A percentile compares a stretch with the other conserved stretches of the same genome.
Evolutionary conservation across 306 rosid species (phyloP).

Genomic region (Mucuna pruriens): DNA sequence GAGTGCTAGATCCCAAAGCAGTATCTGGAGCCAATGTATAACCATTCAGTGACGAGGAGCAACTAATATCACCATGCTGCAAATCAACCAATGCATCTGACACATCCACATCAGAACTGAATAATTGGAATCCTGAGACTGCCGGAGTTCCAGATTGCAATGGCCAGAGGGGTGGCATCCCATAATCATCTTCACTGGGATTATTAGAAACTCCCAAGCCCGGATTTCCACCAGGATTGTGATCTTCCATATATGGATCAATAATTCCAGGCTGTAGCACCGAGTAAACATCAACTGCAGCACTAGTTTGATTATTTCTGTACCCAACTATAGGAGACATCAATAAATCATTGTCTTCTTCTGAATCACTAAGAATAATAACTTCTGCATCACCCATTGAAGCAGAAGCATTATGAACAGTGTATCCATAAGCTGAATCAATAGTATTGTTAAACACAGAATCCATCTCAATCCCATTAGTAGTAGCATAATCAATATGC

Average conservation of each 20-base stretch:
- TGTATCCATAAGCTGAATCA: constrained; percentile 69
- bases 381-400: constrained; percentile 64
- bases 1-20: constrained; percentile 63
- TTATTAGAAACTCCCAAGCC: constrained; percentile 68
- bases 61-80: constrained; percentile 66
- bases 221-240: constrained; percentile 63
- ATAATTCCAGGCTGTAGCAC: constrained; percentile 61
- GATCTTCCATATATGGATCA: constrained; percentile 73
- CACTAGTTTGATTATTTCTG: constrained; percentile 54
- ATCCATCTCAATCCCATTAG: constrained; percentile 82
- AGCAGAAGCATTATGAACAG: constrained; percentile 57
- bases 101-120: constrained; percentile 75
- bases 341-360: constrained; percentile 72
- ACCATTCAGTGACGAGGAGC: constrained; percentile 80
- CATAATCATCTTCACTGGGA: constrained; percentile 71
- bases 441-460: constrained; percentile 61
- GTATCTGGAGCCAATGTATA: constrained; percentile 67
- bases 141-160: constrained; percentile 73
- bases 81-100: constrained; percentile 67
- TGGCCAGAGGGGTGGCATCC: constrained; percentile 66
- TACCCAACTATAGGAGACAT: constrained; percentile 54
- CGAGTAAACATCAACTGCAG: constrained; percentile 58
- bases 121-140: constrained; percentile 81
- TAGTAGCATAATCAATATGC: constrained; percentile 62
- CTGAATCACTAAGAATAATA: constrained; percentile 93